Evolutionary conservation across 2,329 filamentous ascomycete species (phyloP), one percentile per base, ranked within the genome.

Genomic region (Penicillium sp.): DNA sequence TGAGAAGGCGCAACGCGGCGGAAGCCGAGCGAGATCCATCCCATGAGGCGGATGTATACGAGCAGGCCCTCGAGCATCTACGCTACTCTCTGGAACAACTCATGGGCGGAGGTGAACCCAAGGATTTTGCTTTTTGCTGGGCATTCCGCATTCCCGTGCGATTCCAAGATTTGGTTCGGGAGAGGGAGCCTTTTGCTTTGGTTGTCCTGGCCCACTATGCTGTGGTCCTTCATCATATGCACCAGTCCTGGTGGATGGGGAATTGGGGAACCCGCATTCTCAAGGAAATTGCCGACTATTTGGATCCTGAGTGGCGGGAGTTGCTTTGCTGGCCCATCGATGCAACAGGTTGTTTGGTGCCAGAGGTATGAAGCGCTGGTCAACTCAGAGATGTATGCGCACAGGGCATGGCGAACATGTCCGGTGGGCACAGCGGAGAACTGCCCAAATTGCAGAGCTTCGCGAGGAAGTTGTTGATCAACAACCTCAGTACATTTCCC

Each of bases 161-260:
- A 87, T 67, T 86, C 87, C 59, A 81, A 86, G 33, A 81, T 40
- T 70, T 80, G 19, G 64, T 81, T 3, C 65, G 70, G 15, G 70
- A 76, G 56, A 72, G 76, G 19, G 67, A 70, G 19, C 78, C 80
- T 0, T 79, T 82, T 60, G 79, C 80, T 1, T 64, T 83, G 10
- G 74, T 79, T 15, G 71, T 82, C 17, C 70, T 82, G 4, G 79
- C 79, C 2, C 77, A 83, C 62, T 82, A 78, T 62, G 76, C 76
- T 0, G 77, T 82, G 9, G 60, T 80, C 3, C 79, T 91, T 51
- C 88, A 88, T 70, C 83, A 83, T 37, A 80, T 89, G 64, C 85
- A 89, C 63, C 75, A 81, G 17, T 79, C 88, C 17, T 92, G 89
- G 89, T 92, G 89, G 89, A 78, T 91, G 30, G 83, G 87, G 22